Evolutionary conservation across 768 basidiomycete genomes (phyloP), one percentile per base, ranked within the genome.

Genomic region (Gymnopilus junonius): DNA sequence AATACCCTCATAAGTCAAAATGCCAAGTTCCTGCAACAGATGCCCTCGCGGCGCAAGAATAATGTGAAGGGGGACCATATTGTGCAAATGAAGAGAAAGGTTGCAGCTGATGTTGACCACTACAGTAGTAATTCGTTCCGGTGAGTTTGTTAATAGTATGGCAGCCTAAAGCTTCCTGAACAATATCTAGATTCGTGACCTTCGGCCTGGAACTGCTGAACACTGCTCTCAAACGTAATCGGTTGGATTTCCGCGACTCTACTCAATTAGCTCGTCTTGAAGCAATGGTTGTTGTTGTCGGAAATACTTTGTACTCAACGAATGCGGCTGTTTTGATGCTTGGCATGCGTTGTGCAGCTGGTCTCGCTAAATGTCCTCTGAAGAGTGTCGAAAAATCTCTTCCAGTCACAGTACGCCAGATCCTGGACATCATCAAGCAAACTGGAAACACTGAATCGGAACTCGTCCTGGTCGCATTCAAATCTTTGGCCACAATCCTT

Each of bases 151-250:
- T 0, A 25, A 40, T 10, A 51, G 48, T 17, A 27, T 40, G 25
- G 17, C 23, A 32, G 25, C 40, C 48, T 29, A 50, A 17, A 8
- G 8, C 31, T 14, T 8, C 64, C 58, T 65, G 61, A 64, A 55
- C 12, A 8, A 25, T 29, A 40, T 48, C 27, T 21, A 94, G 92
- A 25, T 99, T 99, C 69, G 87, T 97, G 31, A 85, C 87, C 5
- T 94, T 99, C 68, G 97, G 97, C 42, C 81, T 99, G 42, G 95
- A 99, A 57, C 80, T 99, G 4, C 90, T 99, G 71, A 86, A 91
- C 68, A 92, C 94, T 3, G 95, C 94, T 0, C 86, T 93, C 70
- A 87, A 93, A 51, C 87, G 95, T 7, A 91, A 87, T 59, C 90
- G 89, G 20, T 95, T 99, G 69, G 89, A 97, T 71, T 89, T 97